Evolutionary conservation across 345 rosid species (phyloP), one percentile per base, ranked within the genome.

Genomic region (Adansonia digitata): DNA sequence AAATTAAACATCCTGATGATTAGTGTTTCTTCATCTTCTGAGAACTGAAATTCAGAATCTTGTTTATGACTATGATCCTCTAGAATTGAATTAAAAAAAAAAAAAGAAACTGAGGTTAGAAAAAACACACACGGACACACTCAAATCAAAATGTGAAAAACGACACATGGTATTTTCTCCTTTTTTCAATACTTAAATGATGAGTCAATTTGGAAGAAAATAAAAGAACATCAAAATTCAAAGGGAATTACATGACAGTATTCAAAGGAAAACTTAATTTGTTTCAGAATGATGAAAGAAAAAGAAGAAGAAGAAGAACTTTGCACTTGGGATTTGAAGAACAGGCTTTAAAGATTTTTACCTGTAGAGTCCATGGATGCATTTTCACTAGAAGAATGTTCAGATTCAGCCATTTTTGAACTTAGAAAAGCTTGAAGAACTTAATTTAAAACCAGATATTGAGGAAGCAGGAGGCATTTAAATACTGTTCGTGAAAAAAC

Each of bases 1-100:
- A 84, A 77, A 56, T 76, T 82, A 73, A 74, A 84, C 85, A 84
- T 84, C 55, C 85, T 80, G 12, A 74, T 82, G 22, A 82, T 31
- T 3, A 84, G 82, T 8, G 80, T 84, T 63, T 84, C 85, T 59
- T 84, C 87, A 43, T 82, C 87, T 57, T 76, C 82, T 11, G 87
- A 77, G 80, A 84, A 82, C 3, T 80, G 51, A 46, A 75, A 77
- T 59, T 77, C 75, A 42, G 63, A 79, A 27, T 77, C 81, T 17
- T 18, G 72, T 45, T 71, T 77, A n/a, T n/a, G n/a, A 67, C 3
- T 62, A 1, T 71, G 65, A 10, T 78, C 82, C 56, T 79, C 76
- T 57, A 37, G n/a, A 13, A 56, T n/a, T n/a, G n/a, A n/a, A n/a
- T n/a, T n/a, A 13, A 39, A 12, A 29, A 43, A 35, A 51, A 15